These are phyloP conservation scores for Medakamo hakoo DNA, from an alignment of 139 green algal species.

Conservation along the genomic window DNA sequence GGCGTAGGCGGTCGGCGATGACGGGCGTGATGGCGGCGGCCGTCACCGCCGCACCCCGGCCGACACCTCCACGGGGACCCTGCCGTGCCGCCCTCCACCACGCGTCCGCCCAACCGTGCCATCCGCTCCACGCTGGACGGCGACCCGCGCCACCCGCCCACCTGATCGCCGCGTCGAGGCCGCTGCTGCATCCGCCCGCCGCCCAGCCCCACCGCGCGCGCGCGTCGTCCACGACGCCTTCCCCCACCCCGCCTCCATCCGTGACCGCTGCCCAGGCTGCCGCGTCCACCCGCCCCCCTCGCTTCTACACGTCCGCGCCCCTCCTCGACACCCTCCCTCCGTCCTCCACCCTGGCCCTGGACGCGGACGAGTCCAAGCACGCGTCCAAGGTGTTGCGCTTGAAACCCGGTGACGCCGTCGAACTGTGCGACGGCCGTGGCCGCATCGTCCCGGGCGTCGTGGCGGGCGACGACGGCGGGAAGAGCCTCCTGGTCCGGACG, in stretches of 20 bases:
- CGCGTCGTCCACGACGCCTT: too few relatives aligned
- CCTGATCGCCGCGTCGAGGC: not conserved
- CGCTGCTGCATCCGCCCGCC: not conserved
- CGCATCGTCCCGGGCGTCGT: conserved; percentile 11
- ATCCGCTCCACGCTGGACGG: too few relatives aligned
- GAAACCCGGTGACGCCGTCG: conserved; percentile 29
- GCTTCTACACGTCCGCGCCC: conserved; percentile 29
- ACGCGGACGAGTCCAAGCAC: conserved; percentile 33
- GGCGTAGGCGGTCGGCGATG: too few relatives aligned
- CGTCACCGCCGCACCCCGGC: too few relatives aligned
- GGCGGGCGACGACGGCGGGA: not conserved
- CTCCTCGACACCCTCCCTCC: not conserved
- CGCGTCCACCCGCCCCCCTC: conserved; percentile 7
- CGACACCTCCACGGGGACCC: too few relatives aligned
- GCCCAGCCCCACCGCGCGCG: not conserved
- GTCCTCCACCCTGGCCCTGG: conserved; percentile 16
- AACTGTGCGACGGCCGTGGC: conserved; percentile 60
- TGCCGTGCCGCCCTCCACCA: not conserved
- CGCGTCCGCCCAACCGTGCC: not conserved
- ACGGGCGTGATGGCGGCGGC: too few relatives aligned
- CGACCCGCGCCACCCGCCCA: too few relatives aligned
- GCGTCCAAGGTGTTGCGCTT: conserved; percentile 28
- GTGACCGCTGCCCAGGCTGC: not conserved
- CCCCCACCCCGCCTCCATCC: too few relatives aligned
- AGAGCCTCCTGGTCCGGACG: not conserved